Base-by-base conservation (phyloP, 1,139 yeast species). In the Candida mesenterica region DNA sequence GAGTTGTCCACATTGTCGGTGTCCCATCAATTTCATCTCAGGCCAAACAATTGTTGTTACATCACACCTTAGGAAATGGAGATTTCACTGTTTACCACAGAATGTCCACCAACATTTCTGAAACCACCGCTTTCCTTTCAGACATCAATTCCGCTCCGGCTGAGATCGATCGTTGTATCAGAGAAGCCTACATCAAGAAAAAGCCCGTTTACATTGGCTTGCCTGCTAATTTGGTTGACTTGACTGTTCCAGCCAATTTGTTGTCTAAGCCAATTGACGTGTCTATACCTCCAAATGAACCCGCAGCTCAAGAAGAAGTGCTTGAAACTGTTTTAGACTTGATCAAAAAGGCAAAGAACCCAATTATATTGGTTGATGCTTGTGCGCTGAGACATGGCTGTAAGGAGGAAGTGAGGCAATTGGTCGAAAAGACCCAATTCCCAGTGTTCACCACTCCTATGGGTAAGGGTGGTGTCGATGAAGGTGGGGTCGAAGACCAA, bases 51-150 rank as follows among this genome's bases (percentile, higher is more conserved):
- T 61, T 67, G 48, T 54, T 67, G 44, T 57, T 67, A 41, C 73
- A 67, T 49, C 90, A 82, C 63, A 82, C 90, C 35, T 69, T 82
- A 53, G 95, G 95, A 53, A 83, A 86, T 63, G 90, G 92, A 46
- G 90, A 83, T 62, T 86, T 83, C 65, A 79, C 83, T 33, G 92
- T 81, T 33, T 86, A 84, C 72, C 75, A 74, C 62, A 69, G 76
- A 57, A 85, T 85, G 87, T 60, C 68, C 30, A 44, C 56, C 12
- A 48, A 54, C 45, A 62, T 65, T 34, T 50, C 62, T 27, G 57
- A 56, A 31, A 59, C 69, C 30, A 54, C 67, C 6, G 63, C 59
- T 4, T 49, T 61, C 27, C 44, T 64, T 23, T 46, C 49, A n/a
- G 66, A 62, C 42, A 53, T 52, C 20, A 41, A 41, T 23, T 47